Evolutionary conservation across 1,284 basidiomycete genomes (phyloP), one percentile per base, ranked within the genome.

Genomic region (Boletus mariae): DNA sequence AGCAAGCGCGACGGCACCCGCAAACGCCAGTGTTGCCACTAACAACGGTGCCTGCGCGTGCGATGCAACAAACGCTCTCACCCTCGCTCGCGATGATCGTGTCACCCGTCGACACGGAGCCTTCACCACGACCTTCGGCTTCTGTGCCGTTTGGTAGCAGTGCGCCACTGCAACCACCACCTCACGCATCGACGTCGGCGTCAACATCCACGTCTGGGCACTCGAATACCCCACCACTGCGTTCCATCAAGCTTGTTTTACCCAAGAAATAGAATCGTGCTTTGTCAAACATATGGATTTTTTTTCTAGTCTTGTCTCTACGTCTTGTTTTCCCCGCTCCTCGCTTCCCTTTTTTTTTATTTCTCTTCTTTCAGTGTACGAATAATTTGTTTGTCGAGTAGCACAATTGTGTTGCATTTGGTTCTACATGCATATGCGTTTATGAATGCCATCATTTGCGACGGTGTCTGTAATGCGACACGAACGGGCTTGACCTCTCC

Each of bases 61-160:
- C 69, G 40, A 66, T 73, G 54, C 76, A 79, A 56, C 76, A 79
- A 49, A 73, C 73, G n/a, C 60, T 76, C 4, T 75, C 74, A 4
- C 73, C 73, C 11, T 74, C 73, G 11, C 62, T 76, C 13, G 73
- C 73, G 17, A 70, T 75, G 68, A 71, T 76, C 45, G 73, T 76
- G 56, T 76, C 73, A 12, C 74, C 73, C 5, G 61, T 69, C 20
- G 66, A 68, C 35, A 58, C 66, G 0, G 66, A 71, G 41, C 69
- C 67, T 1, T 68, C 69, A 15, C 65, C 66, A 20, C 68, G 69
- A 15, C 56, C 62, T 1, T 56, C 63, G 17, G 58, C 69, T 25
- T 68, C 66, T 1, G 55, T 66, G 17, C 47, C 66, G 8, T 69
- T 49, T 20, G 38, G 17, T 20, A 32, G 47, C n/a, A 53, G 43